These are phyloP conservation scores for Debaryomyces fabryi DNA, from an alignment of 1,139 yeast genomes.

Conservation along the genomic window DNA sequence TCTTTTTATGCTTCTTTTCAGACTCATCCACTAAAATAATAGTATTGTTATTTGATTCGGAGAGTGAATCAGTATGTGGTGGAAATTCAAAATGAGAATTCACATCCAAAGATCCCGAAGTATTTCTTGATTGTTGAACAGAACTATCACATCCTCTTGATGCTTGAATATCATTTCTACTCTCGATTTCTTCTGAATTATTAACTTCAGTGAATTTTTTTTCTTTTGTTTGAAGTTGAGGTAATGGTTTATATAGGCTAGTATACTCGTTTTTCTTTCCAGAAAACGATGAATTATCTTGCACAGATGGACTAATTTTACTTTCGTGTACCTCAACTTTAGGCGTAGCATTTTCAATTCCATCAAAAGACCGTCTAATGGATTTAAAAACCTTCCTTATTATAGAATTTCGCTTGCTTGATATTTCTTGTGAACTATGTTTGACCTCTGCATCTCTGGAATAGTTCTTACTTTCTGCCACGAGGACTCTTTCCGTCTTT, in stretches of 20 bases:
- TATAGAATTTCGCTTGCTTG: conserved; percentile 17
- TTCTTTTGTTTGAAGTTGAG: conserved; percentile 2
- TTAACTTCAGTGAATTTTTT: neutral
- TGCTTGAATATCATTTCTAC: neutral
- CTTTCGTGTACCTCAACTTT: neutral
- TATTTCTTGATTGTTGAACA: neutral
- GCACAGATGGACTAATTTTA: neutral
- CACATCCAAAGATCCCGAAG: conserved; percentile 19
- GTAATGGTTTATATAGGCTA: conserved; percentile 8
- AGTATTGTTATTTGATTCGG: neutral
- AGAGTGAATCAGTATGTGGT: neutral
- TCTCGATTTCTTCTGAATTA: neutral
- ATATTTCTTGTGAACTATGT: neutral
- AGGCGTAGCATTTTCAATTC: neutral
- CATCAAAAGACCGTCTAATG: conserved; percentile 14
- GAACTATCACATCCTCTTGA: too few species aligned
- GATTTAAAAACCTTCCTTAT: conserved; percentile 22
- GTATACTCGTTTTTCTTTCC: conserved; percentile 8
- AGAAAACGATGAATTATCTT: neutral
- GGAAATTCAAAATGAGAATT: conserved; percentile 22
- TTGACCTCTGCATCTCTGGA: neutral
- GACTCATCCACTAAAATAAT: neutral
- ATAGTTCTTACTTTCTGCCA: neutral
- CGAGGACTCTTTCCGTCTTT: neutral
- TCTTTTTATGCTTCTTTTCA: conserved; percentile 1